Base-by-base conservation (phyloP, 2,329 filamentous ascomycete genomes). In the Graphium sp. region DNA sequence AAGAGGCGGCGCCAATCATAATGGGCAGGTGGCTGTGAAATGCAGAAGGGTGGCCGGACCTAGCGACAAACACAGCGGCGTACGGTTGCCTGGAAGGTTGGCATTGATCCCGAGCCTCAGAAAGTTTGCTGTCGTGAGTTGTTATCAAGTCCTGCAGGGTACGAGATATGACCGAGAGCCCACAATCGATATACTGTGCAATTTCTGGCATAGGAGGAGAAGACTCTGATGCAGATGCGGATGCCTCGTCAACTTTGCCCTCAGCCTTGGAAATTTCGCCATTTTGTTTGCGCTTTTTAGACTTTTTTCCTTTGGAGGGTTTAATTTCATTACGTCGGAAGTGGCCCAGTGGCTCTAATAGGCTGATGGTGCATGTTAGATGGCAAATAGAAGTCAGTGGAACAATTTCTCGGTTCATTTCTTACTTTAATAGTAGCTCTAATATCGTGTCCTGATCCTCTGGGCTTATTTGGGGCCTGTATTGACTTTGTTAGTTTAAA, bases 361-460 rank as follows among this genome's bases (percentile, higher is more conserved):
- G 52, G 34, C 75, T 82, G 23, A 2, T 6, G 5, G 5, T 20
- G 34, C 8, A 37, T 28, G 26, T 24, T 15, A 19, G 28, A 23
- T 15, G 32, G 35, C 16, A 35, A 18, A 18, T 13, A 28, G 15
- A 12, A 22, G 19, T 17, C 8, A 14, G 23, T n/a, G n/a, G 8
- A 7, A 24, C 9, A 11, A 8, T n/a, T 10, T 18, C 11, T 16
- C 8, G 14, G 8, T 10, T n/a, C 17, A 6, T 7, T 27, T 13
- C 20, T 29, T 20, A 79, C 75, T 57, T 64, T 63, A 67, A 77
- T 5, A 80, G 55, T 27, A 82, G 54, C 36, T 79, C 72, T 7
- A 80, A 44, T 21, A 80, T 74, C 4, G 60, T 57, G 29, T 74
- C 62, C 46, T 79, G 72, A 29, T 78, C 58, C 27, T 67, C 53